A percentile compares a stretch with the other conserved stretches of the same genome.
These are phyloP conservation scores for Malus hybrid DNA, from an alignment of 331 rosid genomes.

Conservation along the genomic window DNA sequence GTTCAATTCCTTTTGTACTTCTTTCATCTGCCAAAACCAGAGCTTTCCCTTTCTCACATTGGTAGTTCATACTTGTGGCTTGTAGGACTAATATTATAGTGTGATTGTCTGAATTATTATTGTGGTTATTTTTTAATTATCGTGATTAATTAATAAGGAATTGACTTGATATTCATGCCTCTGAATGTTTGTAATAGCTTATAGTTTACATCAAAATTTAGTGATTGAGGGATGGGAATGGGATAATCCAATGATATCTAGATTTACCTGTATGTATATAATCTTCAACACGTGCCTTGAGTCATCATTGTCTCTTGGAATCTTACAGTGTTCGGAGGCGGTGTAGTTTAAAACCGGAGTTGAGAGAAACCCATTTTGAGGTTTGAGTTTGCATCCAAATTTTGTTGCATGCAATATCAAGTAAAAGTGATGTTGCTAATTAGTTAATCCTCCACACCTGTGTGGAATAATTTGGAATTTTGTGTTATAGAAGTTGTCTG, in stretches of 20 bases:
- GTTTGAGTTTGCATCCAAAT: neutral
- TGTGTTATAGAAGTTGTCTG: neutral
- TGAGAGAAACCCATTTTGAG: too few relatives aligned
- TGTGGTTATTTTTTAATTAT: neutral
- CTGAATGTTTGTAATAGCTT: neutral
- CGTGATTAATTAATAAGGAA: neutral
- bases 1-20: neutral
- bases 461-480: neutral
- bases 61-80: neutral
- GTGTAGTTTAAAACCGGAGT: too few relatives aligned
- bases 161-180: too few relatives aligned
- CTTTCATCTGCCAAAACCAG: neutral
- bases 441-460: neutral
- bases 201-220: neutral
- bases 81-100: neutral
- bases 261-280: neutral
- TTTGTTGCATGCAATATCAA: neutral
- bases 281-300: neutral
- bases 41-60: neutral
- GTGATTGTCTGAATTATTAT: neutral
- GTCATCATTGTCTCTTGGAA: neutral
- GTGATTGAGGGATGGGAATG: neutral
- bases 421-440: neutral
- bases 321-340: neutral
- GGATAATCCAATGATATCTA: neutral